Conservation (phyloP, 495 filamentous ascomycete species). For the Penicillium herquei region DNA sequence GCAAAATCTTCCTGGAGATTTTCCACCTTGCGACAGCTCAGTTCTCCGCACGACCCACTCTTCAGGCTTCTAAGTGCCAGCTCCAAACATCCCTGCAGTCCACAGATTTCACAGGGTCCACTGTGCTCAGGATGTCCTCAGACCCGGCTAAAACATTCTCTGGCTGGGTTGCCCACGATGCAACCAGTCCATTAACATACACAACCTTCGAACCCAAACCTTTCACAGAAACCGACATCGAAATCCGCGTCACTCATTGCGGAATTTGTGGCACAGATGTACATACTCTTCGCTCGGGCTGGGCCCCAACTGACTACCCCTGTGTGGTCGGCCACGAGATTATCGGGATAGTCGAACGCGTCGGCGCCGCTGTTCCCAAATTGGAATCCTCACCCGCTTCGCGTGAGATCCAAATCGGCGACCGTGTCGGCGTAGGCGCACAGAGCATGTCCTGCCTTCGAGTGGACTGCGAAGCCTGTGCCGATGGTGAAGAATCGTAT, state of each 20-base stretch:
- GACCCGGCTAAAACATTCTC: conserved; percentile 55
- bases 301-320: conserved; percentile 68
- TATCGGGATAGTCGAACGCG: conserved; percentile 68
- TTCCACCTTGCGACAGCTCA: background rate
- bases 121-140: conserved; percentile 11
- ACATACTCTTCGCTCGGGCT: conserved; percentile 73
- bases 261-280: conserved; percentile 81
- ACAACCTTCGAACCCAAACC: conserved; percentile 72
- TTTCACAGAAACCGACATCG: conserved; percentile 73
- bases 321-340: conserved; percentile 84
- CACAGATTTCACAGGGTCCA: too few relatives aligned
- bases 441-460: conserved; percentile 68
- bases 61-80: background rate
- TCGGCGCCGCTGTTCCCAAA: conserved; percentile 49
- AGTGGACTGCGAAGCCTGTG: conserved; percentile 68
- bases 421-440: conserved; percentile 84
- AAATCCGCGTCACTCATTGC: conserved; percentile 66
- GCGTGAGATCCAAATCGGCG: conserved; percentile 64
- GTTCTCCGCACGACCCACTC: conserved; percentile 1
- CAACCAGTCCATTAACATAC: conserved; percentile 70
- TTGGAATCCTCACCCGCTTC: conserved; percentile 48
- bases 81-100: background rate
- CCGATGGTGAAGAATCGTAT: conserved; percentile 60
- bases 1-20: background rate
- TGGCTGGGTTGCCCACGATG: conserved; percentile 76